These are phyloP conservation scores for Angophora floribunda DNA, from an alignment of 345 rosid genomes.

Conservation along the genomic window DNA sequence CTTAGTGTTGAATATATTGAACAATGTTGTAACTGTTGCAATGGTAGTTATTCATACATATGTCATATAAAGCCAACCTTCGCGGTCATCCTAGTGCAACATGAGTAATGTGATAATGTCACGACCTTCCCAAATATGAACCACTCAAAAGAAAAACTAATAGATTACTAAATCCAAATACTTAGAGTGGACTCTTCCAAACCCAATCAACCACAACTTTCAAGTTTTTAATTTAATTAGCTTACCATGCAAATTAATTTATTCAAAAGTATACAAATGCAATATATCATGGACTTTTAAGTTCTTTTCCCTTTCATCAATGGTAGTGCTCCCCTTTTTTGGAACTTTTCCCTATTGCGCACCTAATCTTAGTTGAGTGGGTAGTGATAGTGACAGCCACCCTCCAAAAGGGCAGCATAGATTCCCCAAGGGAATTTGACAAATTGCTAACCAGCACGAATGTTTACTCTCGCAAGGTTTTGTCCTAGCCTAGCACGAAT, in stretches of 20 bases:
- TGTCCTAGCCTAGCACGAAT: neutral
- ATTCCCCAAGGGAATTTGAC: neutral
- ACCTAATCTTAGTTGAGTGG: too few species aligned
- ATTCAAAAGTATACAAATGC: neutral
- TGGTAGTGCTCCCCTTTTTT: too few species aligned
- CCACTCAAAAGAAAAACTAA: neutral
- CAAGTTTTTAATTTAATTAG: neutral
- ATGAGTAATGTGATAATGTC: neutral
- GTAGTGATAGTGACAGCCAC: too few species aligned
- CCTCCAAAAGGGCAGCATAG: too few species aligned
- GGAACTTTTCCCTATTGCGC: too few species aligned
- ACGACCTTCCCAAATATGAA: neutral
- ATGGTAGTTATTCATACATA: neutral
- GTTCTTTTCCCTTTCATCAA: too few species aligned
- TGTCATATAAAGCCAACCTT: neutral
- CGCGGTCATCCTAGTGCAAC: neutral
- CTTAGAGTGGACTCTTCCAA: neutral
- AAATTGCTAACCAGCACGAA: neutral
- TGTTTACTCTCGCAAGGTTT: neutral
- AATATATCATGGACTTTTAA: too few species aligned
- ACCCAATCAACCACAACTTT: fast-evolving
- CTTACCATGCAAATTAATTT: neutral
- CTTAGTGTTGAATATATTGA: neutral
- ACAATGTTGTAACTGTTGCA: neutral
- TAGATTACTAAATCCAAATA: neutral